A percentile compares a stretch with the other conserved stretches of the same genome.
Conservation (phyloP, 2,329 filamentous ascomycete genomes). For the Aspergillus oerlinghausenensis region DNA sequence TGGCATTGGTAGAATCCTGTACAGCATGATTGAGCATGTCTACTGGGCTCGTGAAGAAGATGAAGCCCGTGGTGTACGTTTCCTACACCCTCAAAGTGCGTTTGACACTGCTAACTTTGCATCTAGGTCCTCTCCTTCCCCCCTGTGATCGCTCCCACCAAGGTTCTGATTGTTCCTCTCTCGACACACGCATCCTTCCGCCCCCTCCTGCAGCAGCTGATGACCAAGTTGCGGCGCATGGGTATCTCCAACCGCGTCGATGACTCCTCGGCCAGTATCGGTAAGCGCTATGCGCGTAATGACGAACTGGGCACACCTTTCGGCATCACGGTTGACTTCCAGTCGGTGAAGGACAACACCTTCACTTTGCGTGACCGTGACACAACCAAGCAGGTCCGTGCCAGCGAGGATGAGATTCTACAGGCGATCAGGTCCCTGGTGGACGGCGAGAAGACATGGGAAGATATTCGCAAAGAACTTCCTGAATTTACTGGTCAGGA, state of each 20-base stretch:
- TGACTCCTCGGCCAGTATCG: constrained; percentile 85
- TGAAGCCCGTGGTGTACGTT: constrained; percentile 78
- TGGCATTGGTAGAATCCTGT: constrained; percentile 91
- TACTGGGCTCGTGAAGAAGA: constrained; percentile 88
- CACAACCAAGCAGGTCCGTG: constrained; percentile 84
- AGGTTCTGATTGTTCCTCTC: constrained; percentile 87
- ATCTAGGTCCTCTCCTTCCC: constrained; percentile 66
- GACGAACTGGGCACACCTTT: constrained; percentile 94
- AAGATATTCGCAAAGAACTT: constrained; percentile 69
- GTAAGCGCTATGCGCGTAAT: constrained; percentile 90
- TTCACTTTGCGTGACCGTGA: constrained; percentile 89
- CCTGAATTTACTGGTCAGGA: constrained; percentile 80
- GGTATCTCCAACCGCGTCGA: constrained; percentile 83
- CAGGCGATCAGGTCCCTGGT: constrained; percentile 64
- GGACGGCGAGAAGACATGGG: constrained; percentile 61
- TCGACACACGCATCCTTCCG: constrained; percentile 77
- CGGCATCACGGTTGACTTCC: constrained; percentile 92
- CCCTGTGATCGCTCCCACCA: constrained; percentile 80
- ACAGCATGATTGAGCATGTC: constrained; percentile 86
- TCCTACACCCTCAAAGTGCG: background rate
- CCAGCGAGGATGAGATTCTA: constrained; percentile 73
- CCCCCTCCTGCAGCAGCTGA: constrained; percentile 69
- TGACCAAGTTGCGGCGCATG: constrained; percentile 67
- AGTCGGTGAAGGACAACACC: constrained; percentile 81
- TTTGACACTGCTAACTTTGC: constrained; percentile 8